Percentiles rank a stretch among this genome's conserved stretches.
These are phyloP conservation scores for Claviceps sp. DNA, from an alignment of 2,329 filamentous ascomycete species.

Conservation along the genomic window DNA sequence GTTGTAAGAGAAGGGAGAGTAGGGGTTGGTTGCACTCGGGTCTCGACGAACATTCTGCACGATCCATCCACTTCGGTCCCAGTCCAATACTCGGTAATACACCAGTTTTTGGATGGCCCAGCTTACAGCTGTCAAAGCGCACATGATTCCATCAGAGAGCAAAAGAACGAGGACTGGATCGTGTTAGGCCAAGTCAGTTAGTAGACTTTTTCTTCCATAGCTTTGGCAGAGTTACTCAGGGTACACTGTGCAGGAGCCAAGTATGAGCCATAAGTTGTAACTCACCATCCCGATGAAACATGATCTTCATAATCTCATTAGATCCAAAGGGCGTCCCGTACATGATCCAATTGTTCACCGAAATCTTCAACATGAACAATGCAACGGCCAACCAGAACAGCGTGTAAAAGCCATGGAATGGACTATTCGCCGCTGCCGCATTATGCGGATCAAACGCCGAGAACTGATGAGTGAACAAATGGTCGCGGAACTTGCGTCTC, in stretches of 20 bases:
- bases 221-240: too few species aligned
- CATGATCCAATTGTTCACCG: slow-evolving; percentile 52
- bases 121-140: slow-evolving; percentile 48
- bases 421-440: slow-evolving; percentile 46
- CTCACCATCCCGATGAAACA: slow-evolving; percentile 41
- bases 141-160: slow-evolving; percentile 57
- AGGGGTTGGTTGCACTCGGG: neutral
- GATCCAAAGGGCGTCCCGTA: slow-evolving; percentile 55
- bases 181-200: neutral
- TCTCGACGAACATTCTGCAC: slow-evolving; percentile 49
- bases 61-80: slow-evolving; percentile 58
- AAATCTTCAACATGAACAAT: slow-evolving; percentile 53
- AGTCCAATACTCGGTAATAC: slow-evolving; percentile 44
- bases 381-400: slow-evolving; percentile 63
- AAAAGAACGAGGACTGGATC: slow-evolving; percentile 36
- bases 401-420: slow-evolving; percentile 68
- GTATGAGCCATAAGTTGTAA: neutral
- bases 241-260: neutral
- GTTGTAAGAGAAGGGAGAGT: too few species aligned
- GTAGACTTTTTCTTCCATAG: neutral
- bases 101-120: slow-evolving; percentile 52
- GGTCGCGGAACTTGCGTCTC: slow-evolving; percentile 24
- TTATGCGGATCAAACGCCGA: slow-evolving; percentile 66
- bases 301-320: slow-evolving; percentile 58
- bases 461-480: slow-evolving; percentile 61